Evolutionary conservation across 2,329 filamentous ascomycete species (phyloP), one percentile per base, ranked within the genome.

Genomic region (Colletotrichum incanum): DNA sequence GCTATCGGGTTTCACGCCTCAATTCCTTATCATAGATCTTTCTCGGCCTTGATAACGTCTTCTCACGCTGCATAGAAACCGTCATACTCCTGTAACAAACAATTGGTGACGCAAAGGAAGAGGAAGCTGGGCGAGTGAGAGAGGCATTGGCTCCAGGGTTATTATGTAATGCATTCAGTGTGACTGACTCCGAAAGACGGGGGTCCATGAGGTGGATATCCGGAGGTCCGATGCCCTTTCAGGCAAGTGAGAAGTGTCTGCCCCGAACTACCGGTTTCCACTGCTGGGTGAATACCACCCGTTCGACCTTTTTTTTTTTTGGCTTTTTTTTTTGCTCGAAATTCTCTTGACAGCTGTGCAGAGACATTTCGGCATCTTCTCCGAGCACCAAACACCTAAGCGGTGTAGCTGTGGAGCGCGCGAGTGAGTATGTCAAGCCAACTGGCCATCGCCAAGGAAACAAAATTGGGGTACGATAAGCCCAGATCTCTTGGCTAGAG

Each of bases 401-500:
- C 65, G 52, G 65, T 68, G 65, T 58, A 59, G 31, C 12, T 37
- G 43, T 59, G 69, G 58, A 50, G 8, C 43, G 41, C 26, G 31
- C 6, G 28, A 8, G 23, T 50, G 31, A 31, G 16, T 26, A 52
- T 54, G 26, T 69, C 18, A n/a, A 28, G 58, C 62, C 47, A 5
- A 45, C 45, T 28, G 16, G 61, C 37, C 31, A 47, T 52, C 39
- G 65, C 65, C 69, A 72, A 69, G 69, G 18, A 39, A 50, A 3
- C 52, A 47, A 59, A 37, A 49, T 34, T n/a, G 23, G 43, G 52
- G 34, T 47, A 4, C n/a, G 14, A 49, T 41, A 47, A 52, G 43
- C 28, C 43, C 45, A 28, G 18, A 64, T 68, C 65, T 69, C 65
- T 69, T 72, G 69, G 69, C 69, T 23, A 37, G 39, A 58, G 65